Percentiles rank a stretch among this genome's conserved stretches.
These are phyloP conservation scores for Nitzschia sp. DNA, from an alignment of 108 stramenopile species.

Conservation along the genomic window DNA sequence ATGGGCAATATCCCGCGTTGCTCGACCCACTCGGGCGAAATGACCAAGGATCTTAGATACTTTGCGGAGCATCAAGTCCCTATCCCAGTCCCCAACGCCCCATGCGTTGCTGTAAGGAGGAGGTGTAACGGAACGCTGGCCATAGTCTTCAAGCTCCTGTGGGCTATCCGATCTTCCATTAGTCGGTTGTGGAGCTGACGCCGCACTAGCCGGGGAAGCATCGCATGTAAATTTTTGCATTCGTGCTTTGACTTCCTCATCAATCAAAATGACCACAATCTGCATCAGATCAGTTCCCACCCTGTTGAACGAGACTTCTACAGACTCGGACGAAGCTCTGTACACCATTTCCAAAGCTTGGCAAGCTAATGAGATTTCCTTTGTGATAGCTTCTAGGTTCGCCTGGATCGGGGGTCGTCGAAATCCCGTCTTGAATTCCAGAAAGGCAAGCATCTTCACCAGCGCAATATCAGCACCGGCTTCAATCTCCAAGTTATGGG, in stretches of 20 bases:
- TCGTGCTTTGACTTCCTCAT: constrained; percentile 40
- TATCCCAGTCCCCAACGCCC: constrained; percentile 18
- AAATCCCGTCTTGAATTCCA: constrained; percentile 35
- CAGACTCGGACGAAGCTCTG: constrained; percentile 38
- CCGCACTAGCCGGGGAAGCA: background rate
- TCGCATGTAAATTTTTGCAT: background rate
- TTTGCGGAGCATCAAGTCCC: constrained; percentile 41
- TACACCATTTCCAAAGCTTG: constrained; percentile 56
- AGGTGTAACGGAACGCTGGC: background rate
- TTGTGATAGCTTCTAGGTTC: constrained; percentile 23
- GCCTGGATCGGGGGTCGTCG: constrained; percentile 15
- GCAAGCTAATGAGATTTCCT: constrained; percentile 41
- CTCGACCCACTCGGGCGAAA: constrained; percentile 57
- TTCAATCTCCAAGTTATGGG: constrained; percentile 53
- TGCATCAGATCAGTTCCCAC: constrained; percentile 47
- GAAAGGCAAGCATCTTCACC: constrained; percentile 51
- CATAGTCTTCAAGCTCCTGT: background rate
- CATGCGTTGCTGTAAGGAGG: background rate
- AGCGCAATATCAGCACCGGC: constrained; percentile 52
- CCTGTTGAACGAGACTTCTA: constrained; percentile 44
- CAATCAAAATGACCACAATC: constrained; percentile 37
- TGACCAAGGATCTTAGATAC: constrained; percentile 61
- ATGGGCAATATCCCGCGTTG: constrained; percentile 53
- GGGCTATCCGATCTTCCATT: background rate
- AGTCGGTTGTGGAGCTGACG: background rate